Evolutionary conservation across 225 moss, liverwort and hornwort species (phyloP), one percentile per base, ranked within the genome.

Genomic region (Bryum argenteum): DNA sequence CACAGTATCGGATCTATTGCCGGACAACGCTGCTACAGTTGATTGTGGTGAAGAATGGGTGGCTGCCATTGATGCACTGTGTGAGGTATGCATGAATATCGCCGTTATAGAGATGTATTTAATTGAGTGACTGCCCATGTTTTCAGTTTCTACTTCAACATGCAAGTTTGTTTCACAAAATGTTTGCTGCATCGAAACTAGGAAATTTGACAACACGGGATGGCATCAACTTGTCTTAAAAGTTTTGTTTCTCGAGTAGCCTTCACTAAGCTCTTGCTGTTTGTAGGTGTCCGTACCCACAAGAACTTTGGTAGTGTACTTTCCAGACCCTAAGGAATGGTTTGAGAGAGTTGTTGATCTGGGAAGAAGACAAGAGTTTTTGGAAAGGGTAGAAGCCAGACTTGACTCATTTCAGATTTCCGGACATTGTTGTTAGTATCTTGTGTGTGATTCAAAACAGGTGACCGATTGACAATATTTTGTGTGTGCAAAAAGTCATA

Each of bases 361-460:
- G n/a, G n/a, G n/a, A n/a, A n/a, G n/a, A n/a, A n/a, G n/a, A n/a
- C n/a, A n/a, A n/a, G n/a, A n/a, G n/a, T n/a, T n/a, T n/a, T n/a
- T n/a, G n/a, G n/a, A n/a, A n/a, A n/a, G n/a, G n/a, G n/a, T n/a
- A n/a, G n/a, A n/a, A n/a, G n/a, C n/a, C n/a, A n/a, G n/a, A n/a
- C n/a, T n/a, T n/a, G n/a, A n/a, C n/a, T n/a, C n/a, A n/a, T 48
- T 78, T 67, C 77, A 96, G 96, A 89, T 96, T 80, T 82, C 96
- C 48, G 75, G 73, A 39, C 77, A n/a, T n/a, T n/a, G n/a, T n/a
- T n/a, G n/a, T n/a, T n/a, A n/a, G n/a, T n/a, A n/a, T n/a, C n/a
- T n/a, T n/a, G n/a, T n/a, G n/a, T n/a, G n/a, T n/a, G n/a, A n/a
- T n/a, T n/a, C n/a, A n/a, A n/a, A n/a, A n/a, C n/a, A n/a, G n/a